Base-by-base conservation (phyloP, 208 protist genomes). In the Blechomonas ayalai region DNA sequence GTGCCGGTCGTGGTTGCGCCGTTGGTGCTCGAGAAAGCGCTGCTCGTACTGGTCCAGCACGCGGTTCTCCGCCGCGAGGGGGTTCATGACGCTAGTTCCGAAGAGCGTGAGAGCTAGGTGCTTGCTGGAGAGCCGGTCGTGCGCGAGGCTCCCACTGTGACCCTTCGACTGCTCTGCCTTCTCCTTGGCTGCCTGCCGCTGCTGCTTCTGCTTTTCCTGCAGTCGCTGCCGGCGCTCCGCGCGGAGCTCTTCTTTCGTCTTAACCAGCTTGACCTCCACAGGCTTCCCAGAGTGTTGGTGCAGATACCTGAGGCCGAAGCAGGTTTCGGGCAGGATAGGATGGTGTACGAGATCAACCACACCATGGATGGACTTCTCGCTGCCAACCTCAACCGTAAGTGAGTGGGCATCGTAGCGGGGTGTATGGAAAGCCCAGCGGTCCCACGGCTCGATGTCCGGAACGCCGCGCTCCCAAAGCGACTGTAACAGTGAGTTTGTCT, bases 361-460 rank as follows among this genome's bases (percentile, higher is more conserved):
- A 35, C 13, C 29, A 36, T 7, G 42, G 24, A 24, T 8, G 29
- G 8, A 36, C 7, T 7, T 16, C 35, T 47, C 35, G 28, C 52
- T 41, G 36, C 29, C 23, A 7, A 27, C 45, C n/a, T 54, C 37
- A 15, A 41, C 27, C 36, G 37, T 28, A 28, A 52, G 12, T 22
- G 41, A 22, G 25, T 43, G 39, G 4, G 54, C 46, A 22, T 54
- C 62, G 59, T 86, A 91, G 37, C 77, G 71, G 9, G 78, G 82
- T 38, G 79, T 54, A 3, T 59, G 37, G 20, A 74, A 74, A 12
- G 73, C 70, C 75, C 75, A 88, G 15, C 65, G 47, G 47, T 91
- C 82, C 79, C 82, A 91, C 54, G 82, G 82, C 55, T 87, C 76
- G 12, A 90, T 69, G 48, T 90, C 82, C 0, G 82, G 82, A 36